These are phyloP conservation scores for Escallonia rubra DNA, from an alignment of 129 eudicot species.

Conservation along the genomic window DNA sequence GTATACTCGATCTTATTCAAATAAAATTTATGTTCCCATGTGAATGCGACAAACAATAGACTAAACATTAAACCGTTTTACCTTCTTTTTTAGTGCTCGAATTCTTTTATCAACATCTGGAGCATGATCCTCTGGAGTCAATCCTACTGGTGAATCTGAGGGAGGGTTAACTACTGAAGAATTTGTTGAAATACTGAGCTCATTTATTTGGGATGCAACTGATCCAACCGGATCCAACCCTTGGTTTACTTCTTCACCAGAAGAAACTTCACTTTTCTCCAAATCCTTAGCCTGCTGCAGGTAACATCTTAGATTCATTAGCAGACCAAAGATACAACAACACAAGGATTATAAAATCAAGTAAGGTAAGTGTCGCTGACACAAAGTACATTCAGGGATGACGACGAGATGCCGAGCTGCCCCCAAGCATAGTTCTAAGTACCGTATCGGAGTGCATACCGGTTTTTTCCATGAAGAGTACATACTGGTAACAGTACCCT, in stretches of 20 bases:
- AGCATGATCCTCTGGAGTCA: slow-evolving; percentile 36
- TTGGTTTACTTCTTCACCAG: slow-evolving; percentile 39
- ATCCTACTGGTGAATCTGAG: slow-evolving; percentile 27
- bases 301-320: neutral
- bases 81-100: slow-evolving; percentile 92
- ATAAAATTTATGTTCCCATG: neutral
- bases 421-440: too few relatives aligned
- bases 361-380: neutral
- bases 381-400: too few relatives aligned
- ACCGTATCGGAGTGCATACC: too few relatives aligned
- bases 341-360: neutral
- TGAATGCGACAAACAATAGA: neutral
- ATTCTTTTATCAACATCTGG: slow-evolving; percentile 81
- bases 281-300: slow-evolving; percentile 52
- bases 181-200: slow-evolving; percentile 46
- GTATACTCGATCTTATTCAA: neutral
- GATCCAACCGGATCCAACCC: slow-evolving; percentile 38
- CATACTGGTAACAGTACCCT: too few relatives aligned
- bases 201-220: slow-evolving; percentile 50
- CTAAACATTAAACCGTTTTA: slow-evolving; percentile 12
- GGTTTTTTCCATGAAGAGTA: too few relatives aligned
- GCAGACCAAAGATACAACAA: neutral
- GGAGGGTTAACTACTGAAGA: slow-evolving; percentile 37
- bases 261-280: slow-evolving; percentile 33
- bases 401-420: too few relatives aligned